These are phyloP conservation scores for Lachancea waltii DNA, from an alignment of 805 yeast species.

Conservation along the genomic window DNA sequence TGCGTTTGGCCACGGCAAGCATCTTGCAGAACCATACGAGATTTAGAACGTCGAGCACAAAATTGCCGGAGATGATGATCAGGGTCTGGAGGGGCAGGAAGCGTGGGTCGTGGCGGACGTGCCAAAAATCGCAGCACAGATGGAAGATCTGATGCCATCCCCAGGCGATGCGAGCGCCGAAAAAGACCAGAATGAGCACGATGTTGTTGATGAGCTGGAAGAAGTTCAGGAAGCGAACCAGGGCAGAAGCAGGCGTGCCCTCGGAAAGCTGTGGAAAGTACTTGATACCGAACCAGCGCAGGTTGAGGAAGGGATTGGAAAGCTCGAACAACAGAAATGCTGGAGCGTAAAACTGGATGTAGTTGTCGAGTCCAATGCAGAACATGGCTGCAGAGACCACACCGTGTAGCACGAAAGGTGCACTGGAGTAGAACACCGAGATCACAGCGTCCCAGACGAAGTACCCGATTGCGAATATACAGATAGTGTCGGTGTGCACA, in stretches of 20 bases:
- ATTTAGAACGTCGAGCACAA: slow-evolving; percentile 58
- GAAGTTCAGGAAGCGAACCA: slow-evolving; percentile 48
- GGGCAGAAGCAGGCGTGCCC: slow-evolving; percentile 8
- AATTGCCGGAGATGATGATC: slow-evolving; percentile 41
- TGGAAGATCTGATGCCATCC: slow-evolving; percentile 63
- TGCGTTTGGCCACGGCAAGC: slow-evolving; percentile 55
- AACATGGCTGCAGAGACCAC: slow-evolving; percentile 69
- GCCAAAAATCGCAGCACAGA: slow-evolving; percentile 43
- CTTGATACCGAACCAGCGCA: slow-evolving; percentile 69
- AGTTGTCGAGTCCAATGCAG: slow-evolving; percentile 57
- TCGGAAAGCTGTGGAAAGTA: slow-evolving; percentile 17
- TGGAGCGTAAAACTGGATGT: slow-evolving; percentile 70
- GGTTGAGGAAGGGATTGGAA: slow-evolving; percentile 82
- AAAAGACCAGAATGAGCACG: slow-evolving; percentile 57
- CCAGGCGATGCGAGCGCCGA: slow-evolving; percentile 68
- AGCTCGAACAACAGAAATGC: slow-evolving; percentile 75
- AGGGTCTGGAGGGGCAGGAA: slow-evolving; percentile 38
- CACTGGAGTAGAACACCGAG: slow-evolving; percentile 52
- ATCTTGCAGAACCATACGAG: slow-evolving; percentile 76
- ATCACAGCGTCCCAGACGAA: slow-evolving; percentile 77
- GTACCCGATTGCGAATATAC: slow-evolving; percentile 57
- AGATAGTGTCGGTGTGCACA: slow-evolving; percentile 24
- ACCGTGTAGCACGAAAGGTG: slow-evolving; percentile 66
- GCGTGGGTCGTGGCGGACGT: slow-evolving; percentile 36
- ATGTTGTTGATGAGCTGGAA: slow-evolving; percentile 40